phyloP scores from a whole-genome alignment of 106 monocot genomes.

The Dioscorea alata region DNA sequence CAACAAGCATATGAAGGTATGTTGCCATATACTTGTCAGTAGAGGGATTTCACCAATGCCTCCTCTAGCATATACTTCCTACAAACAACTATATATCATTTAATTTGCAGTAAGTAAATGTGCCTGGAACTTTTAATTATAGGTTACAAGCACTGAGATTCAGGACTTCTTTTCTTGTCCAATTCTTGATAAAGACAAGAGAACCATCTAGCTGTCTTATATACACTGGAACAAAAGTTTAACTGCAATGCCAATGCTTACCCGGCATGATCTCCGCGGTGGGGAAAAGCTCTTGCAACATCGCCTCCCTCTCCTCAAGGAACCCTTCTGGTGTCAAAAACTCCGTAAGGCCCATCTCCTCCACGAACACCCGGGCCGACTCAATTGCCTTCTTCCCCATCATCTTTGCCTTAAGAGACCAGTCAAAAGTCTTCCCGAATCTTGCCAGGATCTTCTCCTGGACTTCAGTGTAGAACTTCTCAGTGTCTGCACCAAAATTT shows the following conservation, averaged over 20 bases:
- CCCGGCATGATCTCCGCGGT: slow-evolving; percentile 69
- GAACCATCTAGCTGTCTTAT: too few relatives aligned
- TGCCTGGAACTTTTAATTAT: too few relatives aligned
- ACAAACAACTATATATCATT: too few relatives aligned
- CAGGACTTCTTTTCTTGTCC: too few relatives aligned
- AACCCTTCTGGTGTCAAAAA: slow-evolving; percentile 75
- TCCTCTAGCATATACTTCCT: too few relatives aligned
- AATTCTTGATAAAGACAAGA: too few relatives aligned
- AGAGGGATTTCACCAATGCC: too few relatives aligned
- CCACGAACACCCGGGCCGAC: slow-evolving; percentile 71
- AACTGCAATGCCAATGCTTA: slow-evolving; percentile 9
- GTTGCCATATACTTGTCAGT: too few relatives aligned
- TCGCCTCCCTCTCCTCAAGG: slow-evolving; percentile 74
- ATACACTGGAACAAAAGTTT: neutral
- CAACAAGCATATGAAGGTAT: too few relatives aligned
- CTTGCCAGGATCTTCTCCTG: slow-evolving; percentile 83
- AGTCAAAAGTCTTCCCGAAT: slow-evolving; percentile 88
- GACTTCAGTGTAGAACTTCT: slow-evolving; percentile 79
- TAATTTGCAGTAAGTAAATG: too few relatives aligned
- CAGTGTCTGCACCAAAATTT: slow-evolving; percentile 53
- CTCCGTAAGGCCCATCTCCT: slow-evolving; percentile 52
- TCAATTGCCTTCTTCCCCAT: slow-evolving; percentile 97
- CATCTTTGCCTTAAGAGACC: slow-evolving; percentile 91
- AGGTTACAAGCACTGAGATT: too few relatives aligned
- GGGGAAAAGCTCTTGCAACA: slow-evolving; percentile 85